Base-by-base conservation (phyloP, 2,329 filamentous ascomycete species). In the Ophiocordyceps australis region DNA sequence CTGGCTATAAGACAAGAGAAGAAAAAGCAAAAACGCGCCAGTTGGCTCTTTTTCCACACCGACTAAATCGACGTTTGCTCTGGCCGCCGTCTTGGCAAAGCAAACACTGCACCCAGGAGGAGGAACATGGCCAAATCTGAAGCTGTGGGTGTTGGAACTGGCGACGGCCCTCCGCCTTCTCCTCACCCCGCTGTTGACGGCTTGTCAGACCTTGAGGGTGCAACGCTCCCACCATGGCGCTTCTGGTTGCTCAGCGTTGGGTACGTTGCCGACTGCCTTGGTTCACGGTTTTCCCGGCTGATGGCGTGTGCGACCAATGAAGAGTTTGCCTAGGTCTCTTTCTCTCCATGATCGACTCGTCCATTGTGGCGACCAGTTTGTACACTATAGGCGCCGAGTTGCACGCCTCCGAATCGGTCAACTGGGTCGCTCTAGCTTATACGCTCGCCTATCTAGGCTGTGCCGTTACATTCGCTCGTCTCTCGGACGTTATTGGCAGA, bases 311-410 rank as follows among this genome's bases (percentile, higher is more conserved):
- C 18, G 14, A 26, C 17, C 10, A 17, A 16, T 9, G 12, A 14
- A 68, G 61, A 11, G 43, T 65, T 10, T 57, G 50, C 13, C 42
- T 60, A 5, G 65, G 65, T 4, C 50, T 72, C 1, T 65, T 69
- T 27, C 52, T 73, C 24, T 62, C 67, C 16, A 57, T 69, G 36
- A 41, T 70, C n/a, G 66, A 72, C 39, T 58, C 60, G 2, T 65
- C 65, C 4, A 70, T 73, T 20, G 60, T 73, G 2, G 64, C 66
- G 2, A 71, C 66, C 9, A 62, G 61, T 23, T 42, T 73, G 8
- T 62, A 62, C 35, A 51, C 50, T n/a, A 71, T 72, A 24, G 60
- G 58, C 2, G 39, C 38, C 11, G 61, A 72, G 4, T 63, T 72
- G 24, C 29, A 52, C 9, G 48, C 52, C 10, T 35, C 62, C 3